These are phyloP conservation scores for Nicotiana attenuata DNA, from an alignment of 257 asterid genomes.

Conservation along the genomic window DNA sequence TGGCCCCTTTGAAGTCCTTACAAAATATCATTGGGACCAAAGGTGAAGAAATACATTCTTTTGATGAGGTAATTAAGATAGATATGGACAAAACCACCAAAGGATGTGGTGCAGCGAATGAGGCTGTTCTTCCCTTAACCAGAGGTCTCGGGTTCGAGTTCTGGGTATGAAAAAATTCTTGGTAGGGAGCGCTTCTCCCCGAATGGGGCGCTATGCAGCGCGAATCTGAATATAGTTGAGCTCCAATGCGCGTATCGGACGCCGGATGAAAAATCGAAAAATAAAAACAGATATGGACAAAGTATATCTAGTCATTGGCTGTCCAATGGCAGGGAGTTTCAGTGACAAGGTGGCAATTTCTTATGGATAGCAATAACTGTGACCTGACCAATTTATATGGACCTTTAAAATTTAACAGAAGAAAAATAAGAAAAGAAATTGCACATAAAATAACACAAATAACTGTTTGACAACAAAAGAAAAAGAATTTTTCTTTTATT, in stretches of 20 bases:
- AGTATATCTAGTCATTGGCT: conserved; percentile 1
- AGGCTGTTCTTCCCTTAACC: accelerated
- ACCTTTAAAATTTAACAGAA: neutral
- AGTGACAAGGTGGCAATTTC: conserved; percentile 20
- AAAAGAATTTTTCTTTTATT: neutral
- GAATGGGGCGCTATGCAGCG: no score
- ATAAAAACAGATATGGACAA: neutral
- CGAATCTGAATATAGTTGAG: no score
- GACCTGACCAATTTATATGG: neutral
- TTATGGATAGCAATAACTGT: conserved; percentile 2
- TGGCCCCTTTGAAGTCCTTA: neutral
- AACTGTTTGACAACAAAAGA: neutral
- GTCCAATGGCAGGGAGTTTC: conserved; percentile 10
- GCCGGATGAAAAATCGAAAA: no score
- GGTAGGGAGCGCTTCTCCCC: no score
- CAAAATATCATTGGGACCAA: neutral
- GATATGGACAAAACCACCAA: neutral
- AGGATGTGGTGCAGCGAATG: no score
- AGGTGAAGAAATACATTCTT: neutral
- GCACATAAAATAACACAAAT: neutral
- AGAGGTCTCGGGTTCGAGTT: no score
- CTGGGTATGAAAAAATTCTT: no score
- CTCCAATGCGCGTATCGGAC: no score
- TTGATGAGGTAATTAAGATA: neutral
- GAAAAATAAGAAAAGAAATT: neutral